Conservation (phyloP, 2,329 filamentous ascomycete genomes). For the Mariannaea sp. region DNA sequence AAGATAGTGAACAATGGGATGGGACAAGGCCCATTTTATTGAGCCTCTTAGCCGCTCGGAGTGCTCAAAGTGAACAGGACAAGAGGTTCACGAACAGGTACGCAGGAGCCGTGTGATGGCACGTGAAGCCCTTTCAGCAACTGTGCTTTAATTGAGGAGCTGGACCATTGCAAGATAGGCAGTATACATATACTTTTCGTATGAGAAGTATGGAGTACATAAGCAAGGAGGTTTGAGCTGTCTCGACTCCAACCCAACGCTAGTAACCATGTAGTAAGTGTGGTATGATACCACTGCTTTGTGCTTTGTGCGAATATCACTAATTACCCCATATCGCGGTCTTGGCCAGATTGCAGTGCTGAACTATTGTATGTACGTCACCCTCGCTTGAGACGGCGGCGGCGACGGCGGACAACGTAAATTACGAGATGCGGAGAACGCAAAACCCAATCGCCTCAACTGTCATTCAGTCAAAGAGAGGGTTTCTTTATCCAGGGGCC, state of each 20-base stretch:
- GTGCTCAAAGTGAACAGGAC: too few relatives aligned
- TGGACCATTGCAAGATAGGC: too few relatives aligned
- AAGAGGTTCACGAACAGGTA: too few relatives aligned
- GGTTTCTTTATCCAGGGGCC: neutral
- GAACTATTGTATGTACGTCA: constrained; percentile 7
- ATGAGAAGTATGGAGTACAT: too few relatives aligned
- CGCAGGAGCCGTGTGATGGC: constrained; percentile 6
- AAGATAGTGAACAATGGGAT: constrained; percentile 9
- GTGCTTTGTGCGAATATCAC: too few relatives aligned
- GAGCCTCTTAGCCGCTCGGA: too few relatives aligned
- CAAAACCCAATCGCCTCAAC: neutral
- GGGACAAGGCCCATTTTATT: constrained; percentile 16
- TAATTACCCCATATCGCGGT: too few relatives aligned
- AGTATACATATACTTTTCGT: too few relatives aligned
- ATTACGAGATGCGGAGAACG: constrained; percentile 3
- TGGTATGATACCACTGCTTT: too few relatives aligned
- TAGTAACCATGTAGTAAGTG: too few relatives aligned
- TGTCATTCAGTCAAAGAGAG: too few relatives aligned
- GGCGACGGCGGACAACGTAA: constrained; percentile 12
- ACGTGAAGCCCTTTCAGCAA: constrained; percentile 3
- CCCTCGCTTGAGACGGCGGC: constrained; percentile 6
- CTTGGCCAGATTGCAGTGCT: too few relatives aligned
- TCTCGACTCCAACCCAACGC: constrained; percentile 25
- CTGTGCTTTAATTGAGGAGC: neutral
- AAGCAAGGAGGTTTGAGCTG: constrained; percentile 20